Percentiles rank a stretch among this genome's conserved stretches.
phyloP scores from a whole-genome alignment of 768 basidiomycete species.

The Termitomyces sp. region DNA sequence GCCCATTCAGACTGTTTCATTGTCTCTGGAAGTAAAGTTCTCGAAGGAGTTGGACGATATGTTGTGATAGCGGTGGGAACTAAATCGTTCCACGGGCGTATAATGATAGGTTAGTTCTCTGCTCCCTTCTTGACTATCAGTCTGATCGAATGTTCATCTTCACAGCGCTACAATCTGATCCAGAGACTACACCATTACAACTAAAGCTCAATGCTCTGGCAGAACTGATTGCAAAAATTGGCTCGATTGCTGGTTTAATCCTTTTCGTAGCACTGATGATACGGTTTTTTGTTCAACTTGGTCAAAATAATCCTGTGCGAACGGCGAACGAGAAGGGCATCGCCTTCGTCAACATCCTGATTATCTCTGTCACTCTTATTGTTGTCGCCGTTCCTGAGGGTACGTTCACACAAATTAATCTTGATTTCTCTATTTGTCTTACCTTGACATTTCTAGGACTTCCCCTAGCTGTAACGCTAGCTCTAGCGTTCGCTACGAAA shows the following conservation, averaged over 20 bases:
- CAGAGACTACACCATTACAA: slow-evolving; percentile 90
- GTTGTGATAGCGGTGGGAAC: slow-evolving; percentile 90
- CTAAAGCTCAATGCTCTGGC: slow-evolving; percentile 92
- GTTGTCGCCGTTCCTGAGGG: slow-evolving; percentile 47
- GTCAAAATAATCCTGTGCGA: slow-evolving; percentile 48
- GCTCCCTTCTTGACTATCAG: background rate
- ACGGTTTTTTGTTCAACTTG: slow-evolving; percentile 89
- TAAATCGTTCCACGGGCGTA: slow-evolving; percentile 92
- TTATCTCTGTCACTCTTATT: slow-evolving; percentile 85
- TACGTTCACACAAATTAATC: slow-evolving; percentile 7
- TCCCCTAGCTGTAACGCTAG: slow-evolving; percentile 94
- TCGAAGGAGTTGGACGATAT: slow-evolving; percentile 92
- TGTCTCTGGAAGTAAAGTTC: slow-evolving; percentile 85
- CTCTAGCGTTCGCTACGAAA: slow-evolving; percentile 94
- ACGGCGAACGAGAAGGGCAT: slow-evolving; percentile 81
- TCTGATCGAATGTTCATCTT: background rate
- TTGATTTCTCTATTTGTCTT: background rate
- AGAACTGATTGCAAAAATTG: slow-evolving; percentile 91
- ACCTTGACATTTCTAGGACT: slow-evolving; percentile 65
- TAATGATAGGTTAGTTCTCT: slow-evolving; percentile 79
- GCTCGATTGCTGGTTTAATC: slow-evolving; percentile 72
- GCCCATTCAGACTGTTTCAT: slow-evolving; percentile 88
- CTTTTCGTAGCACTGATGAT: slow-evolving; percentile 88
- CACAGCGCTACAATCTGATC: slow-evolving; percentile 77
- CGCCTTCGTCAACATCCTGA: slow-evolving; percentile 87